Evolutionary conservation across 495 filamentous ascomycete species (phyloP), one percentile per base, ranked within the genome.

Genomic region (Neurospora sp.): DNA sequence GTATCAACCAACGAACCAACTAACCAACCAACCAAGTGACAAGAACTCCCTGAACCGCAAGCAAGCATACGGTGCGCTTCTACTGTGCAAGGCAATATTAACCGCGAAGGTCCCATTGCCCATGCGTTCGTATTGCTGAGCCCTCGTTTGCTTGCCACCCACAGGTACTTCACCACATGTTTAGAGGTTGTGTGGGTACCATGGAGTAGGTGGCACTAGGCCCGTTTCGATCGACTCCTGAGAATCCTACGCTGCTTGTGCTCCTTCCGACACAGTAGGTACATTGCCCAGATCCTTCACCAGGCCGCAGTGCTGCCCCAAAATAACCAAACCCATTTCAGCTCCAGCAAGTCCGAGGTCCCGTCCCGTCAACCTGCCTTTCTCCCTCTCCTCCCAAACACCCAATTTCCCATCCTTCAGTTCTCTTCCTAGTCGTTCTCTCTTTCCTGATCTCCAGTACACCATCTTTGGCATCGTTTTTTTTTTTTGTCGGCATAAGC

Each of bases 191-290:
- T 61, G 31, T 65, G 12, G 53, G 22, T 4, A 12, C 53, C 27
- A 65, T 27, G 27, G 27, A 37, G 53, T 65, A 65, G 53, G 53
- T 35, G 35, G 27, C 53, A 72, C 79, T 81, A 78, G 72, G 59
- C 78, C 74, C 65, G 71, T 76, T 79, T 77, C 40, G 76, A 74
- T 59, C 73, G 42, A 70, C 74, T 79, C 78, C 79, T 81, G 78
- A 79, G 76, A 74, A 77, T 74, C 75, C 75, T 71, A 68, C 72
- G 53, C 53, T 65, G 53, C 27, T 61, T 35, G 45, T 53, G 45
- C 48, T 59, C 48, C 20, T 53, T 53, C 45, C 20, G 12, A 53
- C 45, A 59, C 48, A 59, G 10, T n/a, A n/a, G n/a, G n/a, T 14
- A 22, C 45, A 53, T 53, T 61, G 53, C 53, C 48, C 27, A 31